These are phyloP conservation scores for Xylaria sp. DNA, from an alignment of 495 filamentous ascomycete species.

Conservation along the genomic window DNA sequence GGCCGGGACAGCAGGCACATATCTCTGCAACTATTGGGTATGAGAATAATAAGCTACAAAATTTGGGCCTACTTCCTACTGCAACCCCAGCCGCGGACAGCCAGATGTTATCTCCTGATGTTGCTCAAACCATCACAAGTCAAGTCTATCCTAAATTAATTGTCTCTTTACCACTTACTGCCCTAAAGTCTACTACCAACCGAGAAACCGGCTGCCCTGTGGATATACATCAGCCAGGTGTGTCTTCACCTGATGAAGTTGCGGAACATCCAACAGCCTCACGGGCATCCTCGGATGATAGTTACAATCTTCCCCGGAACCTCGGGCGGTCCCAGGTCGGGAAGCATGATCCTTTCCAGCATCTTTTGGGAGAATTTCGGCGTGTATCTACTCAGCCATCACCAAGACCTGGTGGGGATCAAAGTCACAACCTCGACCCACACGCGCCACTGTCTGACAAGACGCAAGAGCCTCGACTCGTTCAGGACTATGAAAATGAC, in stretches of 20 bases:
- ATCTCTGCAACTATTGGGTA: neutral
- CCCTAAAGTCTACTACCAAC: neutral
- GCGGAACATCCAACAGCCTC: neutral
- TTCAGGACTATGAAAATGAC: constrained; percentile 25
- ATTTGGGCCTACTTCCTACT: neutral
- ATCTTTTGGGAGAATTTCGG: constrained; percentile 12
- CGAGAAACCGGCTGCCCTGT: neutral
- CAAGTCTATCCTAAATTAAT: neutral
- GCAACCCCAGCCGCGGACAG: neutral
- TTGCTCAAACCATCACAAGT: neutral
- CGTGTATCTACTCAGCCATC: neutral
- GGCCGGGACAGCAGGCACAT: neutral
- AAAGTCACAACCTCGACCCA: neutral
- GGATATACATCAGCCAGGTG: neutral
- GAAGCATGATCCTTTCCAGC: neutral
- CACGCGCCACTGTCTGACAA: neutral
- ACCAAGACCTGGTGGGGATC: neutral
- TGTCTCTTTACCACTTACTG: neutral
- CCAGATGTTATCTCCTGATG: neutral
- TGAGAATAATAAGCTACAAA: neutral
- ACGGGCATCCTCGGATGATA: neutral
- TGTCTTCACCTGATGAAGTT: neutral
- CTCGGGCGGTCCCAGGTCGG: neutral
- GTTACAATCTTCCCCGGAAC: neutral
- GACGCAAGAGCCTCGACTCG: constrained; percentile 8